Conservation (phyloP, 2,329 filamentous ascomycete genomes). For the Dothistroma pini region DNA sequence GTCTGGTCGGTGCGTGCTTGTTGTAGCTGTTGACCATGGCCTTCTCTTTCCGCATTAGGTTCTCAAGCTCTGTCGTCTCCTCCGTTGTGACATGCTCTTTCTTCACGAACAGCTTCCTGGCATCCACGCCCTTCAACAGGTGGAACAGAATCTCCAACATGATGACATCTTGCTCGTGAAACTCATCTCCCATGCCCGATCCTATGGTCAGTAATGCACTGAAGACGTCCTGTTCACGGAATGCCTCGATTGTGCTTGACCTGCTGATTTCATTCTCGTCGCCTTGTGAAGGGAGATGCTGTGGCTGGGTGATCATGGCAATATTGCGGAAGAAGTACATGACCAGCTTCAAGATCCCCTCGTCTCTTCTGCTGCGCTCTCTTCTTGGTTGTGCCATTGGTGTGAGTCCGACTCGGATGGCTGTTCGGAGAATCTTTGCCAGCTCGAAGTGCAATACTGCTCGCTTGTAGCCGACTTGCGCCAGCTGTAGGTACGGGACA, state of each 20-base stretch:
- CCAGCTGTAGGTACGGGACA: conserved; percentile 80
- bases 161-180: conserved; percentile 82
- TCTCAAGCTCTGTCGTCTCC: conserved; percentile 68
- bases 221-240: conserved; percentile 87
- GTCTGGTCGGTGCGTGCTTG: conserved; percentile 74
- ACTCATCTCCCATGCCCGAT: conserved; percentile 92
- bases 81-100: conserved; percentile 66
- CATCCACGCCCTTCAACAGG: conserved; percentile 82
- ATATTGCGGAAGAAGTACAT: conserved; percentile 89
- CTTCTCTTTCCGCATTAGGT: conserved; percentile 75
- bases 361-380: conserved; percentile 74
- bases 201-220: conserved; percentile 79
- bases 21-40: conserved; percentile 76
- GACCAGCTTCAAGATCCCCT: conserved; percentile 86
- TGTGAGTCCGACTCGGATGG: conserved; percentile 76
- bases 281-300: conserved; percentile 71
- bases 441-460: conserved; percentile 80
- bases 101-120: conserved; percentile 79
- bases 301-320: conserved; percentile 73
- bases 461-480: conserved; percentile 86
- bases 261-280: conserved; percentile 86
- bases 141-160: conserved; percentile 91
- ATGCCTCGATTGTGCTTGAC: conserved; percentile 82
- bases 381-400: conserved; percentile 75
- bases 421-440: conserved; percentile 71